Evolutionary conservation across 2,329 filamentous ascomycete genomes (phyloP).

Genomic region (Fusarium sp.): DNA sequence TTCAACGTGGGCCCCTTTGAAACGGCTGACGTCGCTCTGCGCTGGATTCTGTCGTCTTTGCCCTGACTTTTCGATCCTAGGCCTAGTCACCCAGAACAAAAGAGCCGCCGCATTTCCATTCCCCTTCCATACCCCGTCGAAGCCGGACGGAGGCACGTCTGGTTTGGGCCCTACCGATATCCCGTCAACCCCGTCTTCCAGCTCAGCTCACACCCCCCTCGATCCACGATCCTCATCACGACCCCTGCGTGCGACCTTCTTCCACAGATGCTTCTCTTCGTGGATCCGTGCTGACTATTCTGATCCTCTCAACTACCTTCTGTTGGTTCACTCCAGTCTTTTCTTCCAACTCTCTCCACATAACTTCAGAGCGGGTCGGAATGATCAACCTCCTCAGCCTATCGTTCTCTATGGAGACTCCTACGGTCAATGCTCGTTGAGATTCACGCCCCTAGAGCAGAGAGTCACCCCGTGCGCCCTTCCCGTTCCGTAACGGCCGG

Average conservation of each 20-base stretch:
- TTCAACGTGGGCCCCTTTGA: slow-evolving; percentile 38
- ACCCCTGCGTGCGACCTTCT: slow-evolving; percentile 39
- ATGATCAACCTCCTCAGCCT: slow-evolving; percentile 49
- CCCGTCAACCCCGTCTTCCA: slow-evolving; percentile 28
- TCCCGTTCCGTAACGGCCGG: slow-evolving; percentile 39
- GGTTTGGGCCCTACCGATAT: slow-evolving; percentile 33
- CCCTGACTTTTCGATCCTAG: slow-evolving; percentile 44
- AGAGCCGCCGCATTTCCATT: slow-evolving; percentile 46
- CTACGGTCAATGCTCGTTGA: slow-evolving; percentile 45
- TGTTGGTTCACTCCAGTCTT: slow-evolving; percentile 42
- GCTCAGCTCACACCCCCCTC: slow-evolving; percentile 44
- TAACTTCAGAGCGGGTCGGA: slow-evolving; percentile 51
- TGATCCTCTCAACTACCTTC: slow-evolving; percentile 35
- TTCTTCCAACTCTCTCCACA: slow-evolving; percentile 44
- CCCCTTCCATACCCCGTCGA: slow-evolving; percentile 43
- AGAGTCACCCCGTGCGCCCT: slow-evolving; percentile 35
- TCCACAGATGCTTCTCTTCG: slow-evolving; percentile 39
- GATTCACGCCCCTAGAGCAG: slow-evolving; percentile 42
- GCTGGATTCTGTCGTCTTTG: slow-evolving; percentile 20
- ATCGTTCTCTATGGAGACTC: slow-evolving; percentile 51
- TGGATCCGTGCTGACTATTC: slow-evolving; percentile 45
- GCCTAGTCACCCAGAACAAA: slow-evolving; percentile 45
- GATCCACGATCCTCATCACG: slow-evolving; percentile 35
- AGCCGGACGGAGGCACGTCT: slow-evolving; percentile 35
- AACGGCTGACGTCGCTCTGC: slow-evolving; percentile 41